phyloP scores from a whole-genome alignment of 441 rosid species.

The Theobroma grandiflorum region DNA sequence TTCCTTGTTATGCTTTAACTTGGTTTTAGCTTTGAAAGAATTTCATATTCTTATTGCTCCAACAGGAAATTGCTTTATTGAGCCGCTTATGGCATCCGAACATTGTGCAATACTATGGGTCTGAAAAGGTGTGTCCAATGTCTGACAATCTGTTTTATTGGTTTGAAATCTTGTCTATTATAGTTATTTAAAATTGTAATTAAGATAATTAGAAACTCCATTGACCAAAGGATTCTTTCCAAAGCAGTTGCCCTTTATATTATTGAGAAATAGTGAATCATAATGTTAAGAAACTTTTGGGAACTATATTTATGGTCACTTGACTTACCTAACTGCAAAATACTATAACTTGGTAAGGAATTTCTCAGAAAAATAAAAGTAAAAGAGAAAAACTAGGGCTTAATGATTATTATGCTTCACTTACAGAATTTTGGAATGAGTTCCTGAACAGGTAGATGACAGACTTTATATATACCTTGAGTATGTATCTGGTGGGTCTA shows the following conservation, averaged over 20 bases:
- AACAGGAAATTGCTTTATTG: constrained; percentile 61
- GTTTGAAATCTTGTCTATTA: constrained; percentile 3
- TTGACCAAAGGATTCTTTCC: neutral
- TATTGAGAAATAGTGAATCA: constrained; percentile 10
- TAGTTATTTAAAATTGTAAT: neutral
- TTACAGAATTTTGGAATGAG: constrained; percentile 25
- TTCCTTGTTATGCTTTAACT: constrained; percentile 3
- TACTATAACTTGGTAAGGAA: neutral
- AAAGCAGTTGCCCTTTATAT: constrained; percentile 1
- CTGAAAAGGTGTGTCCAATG: constrained; percentile 59
- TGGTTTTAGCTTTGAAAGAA: constrained; percentile 18
- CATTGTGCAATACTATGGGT: constrained; percentile 81
- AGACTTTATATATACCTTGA: constrained; percentile 74
- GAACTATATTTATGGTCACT: constrained; percentile 16
- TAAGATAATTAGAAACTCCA: neutral
- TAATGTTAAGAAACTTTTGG: constrained; percentile 24
- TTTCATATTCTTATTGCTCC: constrained; percentile 21
- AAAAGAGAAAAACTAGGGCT: neutral
- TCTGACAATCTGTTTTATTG: neutral
- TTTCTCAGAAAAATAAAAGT: neutral
- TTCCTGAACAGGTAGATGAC: constrained; percentile 60
- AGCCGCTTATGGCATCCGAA: constrained; percentile 70
- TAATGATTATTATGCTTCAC: constrained; percentile 12
- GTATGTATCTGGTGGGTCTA: constrained; percentile 88
- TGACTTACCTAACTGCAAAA: neutral